Percentiles rank a stretch among this genome's conserved stretches.
phyloP scores from a whole-genome alignment of 2,329 filamentous ascomycete species.

The Didymella arachidicola region DNA sequence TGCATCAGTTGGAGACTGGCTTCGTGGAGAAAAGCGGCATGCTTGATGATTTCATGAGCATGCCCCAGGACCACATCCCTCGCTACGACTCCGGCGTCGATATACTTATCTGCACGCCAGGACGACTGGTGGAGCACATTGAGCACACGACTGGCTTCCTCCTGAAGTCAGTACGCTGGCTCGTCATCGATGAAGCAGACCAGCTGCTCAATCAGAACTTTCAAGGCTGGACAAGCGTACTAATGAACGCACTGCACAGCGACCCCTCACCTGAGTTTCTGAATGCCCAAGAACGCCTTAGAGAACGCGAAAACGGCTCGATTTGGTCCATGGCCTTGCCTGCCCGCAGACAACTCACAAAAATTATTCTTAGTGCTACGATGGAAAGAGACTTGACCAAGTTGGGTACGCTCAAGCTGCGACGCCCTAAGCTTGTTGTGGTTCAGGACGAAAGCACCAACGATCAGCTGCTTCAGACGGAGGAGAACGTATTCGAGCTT shows the following conservation, averaged over 20 bases:
- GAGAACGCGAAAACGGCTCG: conserved; percentile 51
- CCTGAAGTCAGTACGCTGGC: conserved; percentile 80
- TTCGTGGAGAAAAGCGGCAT: conserved; percentile 49
- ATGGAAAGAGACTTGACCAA: conserved; percentile 88
- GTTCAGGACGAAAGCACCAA: conserved; percentile 65
- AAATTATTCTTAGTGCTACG: conserved; percentile 88
- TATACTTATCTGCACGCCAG: conserved; percentile 89
- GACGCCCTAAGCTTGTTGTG: conserved; percentile 77
- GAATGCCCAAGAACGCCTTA: conserved; percentile 62
- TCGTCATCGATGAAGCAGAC: conserved; percentile 93
- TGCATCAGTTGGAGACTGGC: conserved; percentile 40
- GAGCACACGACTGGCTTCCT: conserved; percentile 83
- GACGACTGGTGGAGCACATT: conserved; percentile 89
- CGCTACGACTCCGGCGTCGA: conserved; percentile 77
- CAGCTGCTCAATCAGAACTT: conserved; percentile 90
- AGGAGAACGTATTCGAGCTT: conserved; percentile 61
- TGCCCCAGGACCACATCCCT: conserved; percentile 69
- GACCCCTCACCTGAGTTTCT: conserved; percentile 58
- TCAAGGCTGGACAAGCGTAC: conserved; percentile 83
- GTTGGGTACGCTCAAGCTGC: conserved; percentile 74
- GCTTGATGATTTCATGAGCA: conserved; percentile 49
- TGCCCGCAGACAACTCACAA: conserved; percentile 64
- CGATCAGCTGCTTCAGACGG: conserved; percentile 30
- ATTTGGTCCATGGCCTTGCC: conserved; percentile 45
- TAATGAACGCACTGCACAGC: conserved; percentile 66